phyloP scores from a whole-genome alignment of 2,329 filamentous ascomycete genomes.

The Penicillium brasilianum region DNA sequence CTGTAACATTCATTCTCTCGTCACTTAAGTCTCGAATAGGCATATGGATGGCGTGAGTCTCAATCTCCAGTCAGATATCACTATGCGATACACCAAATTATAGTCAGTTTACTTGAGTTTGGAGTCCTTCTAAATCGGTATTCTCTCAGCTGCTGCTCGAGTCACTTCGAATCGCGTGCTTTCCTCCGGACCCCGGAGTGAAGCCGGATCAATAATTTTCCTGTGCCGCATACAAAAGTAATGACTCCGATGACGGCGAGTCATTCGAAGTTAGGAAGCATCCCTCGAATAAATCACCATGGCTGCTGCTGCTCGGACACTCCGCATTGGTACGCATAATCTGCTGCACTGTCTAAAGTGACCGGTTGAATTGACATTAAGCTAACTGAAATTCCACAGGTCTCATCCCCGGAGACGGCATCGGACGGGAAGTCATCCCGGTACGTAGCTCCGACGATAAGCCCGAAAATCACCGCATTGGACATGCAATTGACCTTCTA shows the following conservation, averaged over 20 bases:
- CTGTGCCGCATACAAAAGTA: conserved; percentile 30
- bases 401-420: conserved; percentile 96
- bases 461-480: conserved; percentile 18
- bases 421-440: conserved; percentile 97
- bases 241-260: conserved; percentile 41
- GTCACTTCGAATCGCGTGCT: conserved; percentile 3
- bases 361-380: conserved; percentile 8
- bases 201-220: conserved; percentile 30
- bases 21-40: conserved; percentile 1
- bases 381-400: conserved; percentile 57
- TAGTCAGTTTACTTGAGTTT: neutral
- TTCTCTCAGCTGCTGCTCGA: neutral
- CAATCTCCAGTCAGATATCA: neutral
- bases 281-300: conserved; percentile 34
- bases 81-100: neutral
- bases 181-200: conserved; percentile 28
- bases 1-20: neutral
- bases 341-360: neutral
- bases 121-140: no score
- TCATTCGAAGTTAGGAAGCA: conserved; percentile 25
- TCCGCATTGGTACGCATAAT: conserved; percentile 67
- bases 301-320: conserved; percentile 65
- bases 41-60: neutral
- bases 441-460: conserved; percentile 45
- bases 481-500: conserved; percentile 17